These are phyloP conservation scores for Hygrophoropsis aurantiaca DNA, from an alignment of 768 basidiomycete species.

Conservation along the genomic window DNA sequence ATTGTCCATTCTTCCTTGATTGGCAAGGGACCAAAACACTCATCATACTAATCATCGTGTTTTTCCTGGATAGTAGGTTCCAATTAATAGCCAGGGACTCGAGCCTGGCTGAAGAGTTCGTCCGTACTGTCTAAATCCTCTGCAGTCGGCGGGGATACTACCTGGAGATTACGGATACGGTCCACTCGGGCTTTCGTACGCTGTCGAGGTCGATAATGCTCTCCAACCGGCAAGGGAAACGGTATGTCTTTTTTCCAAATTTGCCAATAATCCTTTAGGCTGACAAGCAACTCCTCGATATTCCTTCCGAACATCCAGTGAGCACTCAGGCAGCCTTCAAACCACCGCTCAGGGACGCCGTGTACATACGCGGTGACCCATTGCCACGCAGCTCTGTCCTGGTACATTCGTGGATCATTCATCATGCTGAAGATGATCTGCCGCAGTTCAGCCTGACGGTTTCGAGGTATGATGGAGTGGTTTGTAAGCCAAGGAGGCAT, in stretches of 20 bases:
- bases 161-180: too few species aligned
- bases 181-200: too few species aligned
- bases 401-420: constrained; percentile 11
- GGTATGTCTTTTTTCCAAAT: constrained; percentile 20
- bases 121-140: too few species aligned
- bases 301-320: constrained; percentile 26
- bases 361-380: constrained; percentile 29
- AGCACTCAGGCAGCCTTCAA: constrained; percentile 24
- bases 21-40: too few species aligned
- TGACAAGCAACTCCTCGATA: constrained; percentile 20
- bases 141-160: too few species aligned
- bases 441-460: constrained; percentile 21
- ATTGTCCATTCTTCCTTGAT: too few species aligned
- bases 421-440: constrained; percentile 19
- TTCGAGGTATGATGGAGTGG: constrained; percentile 18
- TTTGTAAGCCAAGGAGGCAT: constrained; percentile 26
- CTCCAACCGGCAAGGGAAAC: constrained; percentile 16
- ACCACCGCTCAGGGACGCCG: constrained; percentile 31
- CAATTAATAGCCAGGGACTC: too few species aligned
- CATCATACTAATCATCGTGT: too few species aligned
- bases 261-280: constrained; percentile 24
- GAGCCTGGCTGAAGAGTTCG: too few species aligned
- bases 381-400: constrained; percentile 12
- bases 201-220: constrained; percentile 1
- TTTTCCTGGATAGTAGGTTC: too few species aligned